Base-by-base conservation (phyloP, 495 filamentous ascomycete genomes). In the Cairneyella variabilis region DNA sequence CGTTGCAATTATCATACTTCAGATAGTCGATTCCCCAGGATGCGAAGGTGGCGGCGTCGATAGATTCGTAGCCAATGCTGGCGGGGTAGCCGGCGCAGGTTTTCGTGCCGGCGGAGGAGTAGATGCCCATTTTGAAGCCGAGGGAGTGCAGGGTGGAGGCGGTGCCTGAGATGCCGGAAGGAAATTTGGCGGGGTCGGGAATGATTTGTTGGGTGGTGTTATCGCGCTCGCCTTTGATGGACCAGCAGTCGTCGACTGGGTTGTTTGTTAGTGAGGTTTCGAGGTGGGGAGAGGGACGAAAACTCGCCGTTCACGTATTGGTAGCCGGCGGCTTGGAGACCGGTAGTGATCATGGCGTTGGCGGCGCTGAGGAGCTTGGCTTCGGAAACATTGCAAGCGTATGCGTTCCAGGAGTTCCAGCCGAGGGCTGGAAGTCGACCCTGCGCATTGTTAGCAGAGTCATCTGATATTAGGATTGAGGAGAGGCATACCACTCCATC, bases 1-100 rank as follows among this genome's bases (percentile, higher is more conserved):
- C 41, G 64, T 76, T 71, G 66, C 85, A 89, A 66, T 88, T 86
- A 62, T 90, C 85, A 48, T 88, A 88, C 67, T 89, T 88, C 20
- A 85, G 68, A 50, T 86, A 87, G 58, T 86, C 83, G 43, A 88
- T 74, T 0, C 78, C 82, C 84, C 84, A 88, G 12, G 73, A 72
- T 3, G 79, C 80, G 54, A 80, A 85, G 0, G 79, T 71, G 18
- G 71, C 51, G 0, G 83, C 85, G 64, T 89, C 85, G 9, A 79
- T 70, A 1, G 58, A 53, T 61, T 88, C 85, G 47, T 83, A 72
- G 5, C 79, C 81, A 8, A 86, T 53, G 44, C 71, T 76, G 0
- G 77, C 85, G 2, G 79, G 77, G 51, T 84, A 85, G 5, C 75
- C 76, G 3, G 73, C 83, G 53, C 84, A 88, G 5, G 85, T 88